Base-by-base conservation (phyloP, 2,329 filamentous ascomycete genomes). In the Xylaria sp. region DNA sequence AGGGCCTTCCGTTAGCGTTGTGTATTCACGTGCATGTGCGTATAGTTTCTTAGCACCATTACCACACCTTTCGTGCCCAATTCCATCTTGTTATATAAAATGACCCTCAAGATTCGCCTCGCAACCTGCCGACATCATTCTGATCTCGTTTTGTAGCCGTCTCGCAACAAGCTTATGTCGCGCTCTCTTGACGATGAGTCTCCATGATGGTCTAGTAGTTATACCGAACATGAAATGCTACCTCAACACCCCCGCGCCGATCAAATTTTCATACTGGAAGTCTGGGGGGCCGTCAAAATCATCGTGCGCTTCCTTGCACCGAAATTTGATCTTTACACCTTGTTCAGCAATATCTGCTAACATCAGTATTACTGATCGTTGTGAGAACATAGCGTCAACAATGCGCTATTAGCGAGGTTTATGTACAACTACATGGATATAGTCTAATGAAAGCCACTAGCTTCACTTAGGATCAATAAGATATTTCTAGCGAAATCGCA, bases 151-250 rank as follows among this genome's bases (percentile, higher is more conserved):
- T 4, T 13, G 8, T 50, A 72, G 32, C n/a, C n/a, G 6, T 65
- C 62, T 4, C 4, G 25, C 29, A 10, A 21, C 10, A 10, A 12
- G 1, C 8, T 55, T 23, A 21, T 60, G 0, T 16, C 25, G 5
- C 13, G 66, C 53, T 29, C 69, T 63, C 64, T 72, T 72, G 1
- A 72, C 62, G 2, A 67, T 51, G 3, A 72, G 37, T 18, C 18
- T 63, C 1, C 63, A 40, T 27, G 55, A 21, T 1, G n/a, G 21
- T 32, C 23, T 21, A 5, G 13, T 4, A 25, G 29, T 13, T 55
- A 53, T 69, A 57, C 68, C 70, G 66, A 74, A 42, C 57, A 60
- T n/a, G 40, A 13, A n/a, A 2, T 27, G 37, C 25, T 3, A 58
- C 16, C 5, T 37, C 23, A 21, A 44, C 2, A 8, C 55, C 16